Base-by-base conservation (phyloP, 352 stramenopile species). In the Elongisporangium prolatum region DNA sequence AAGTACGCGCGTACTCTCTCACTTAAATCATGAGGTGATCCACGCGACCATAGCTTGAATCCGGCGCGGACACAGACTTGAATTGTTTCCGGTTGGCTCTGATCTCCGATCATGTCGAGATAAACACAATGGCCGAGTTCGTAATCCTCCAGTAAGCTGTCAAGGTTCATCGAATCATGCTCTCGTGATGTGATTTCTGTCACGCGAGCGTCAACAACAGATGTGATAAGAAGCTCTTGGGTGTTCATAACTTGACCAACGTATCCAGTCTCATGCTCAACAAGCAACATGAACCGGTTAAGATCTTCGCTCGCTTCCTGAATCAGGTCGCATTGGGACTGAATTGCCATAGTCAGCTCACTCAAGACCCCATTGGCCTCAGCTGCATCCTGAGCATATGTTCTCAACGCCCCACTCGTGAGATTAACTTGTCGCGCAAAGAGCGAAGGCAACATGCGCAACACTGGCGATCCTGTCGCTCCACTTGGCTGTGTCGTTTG, bases 261-360 rank as follows among this genome's bases (percentile, higher is more conserved):
- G 18, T 67, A 67, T 3, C 56, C 61, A 13, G 14, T n/a, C 49
- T 54, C 56, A 22, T 67, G 61, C 51, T 67, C 61, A 11, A 64
- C 21, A 17, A 60, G 4, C 4, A 67, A 22, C 8, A 58, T 40
- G 28, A 40, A 40, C 28, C 14, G 28, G 8, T 40, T n/a, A 20
- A 67, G 49, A 8, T 22, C 25, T 2, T 17, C 25, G 18, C 24
- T 21, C 4, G 7, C 60, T 28, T 59, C n/a, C 2, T 53, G 34
- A 50, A 53, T 18, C 16, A 20, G 37, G 0, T 40, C 20, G 28
- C 4, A 9, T 9, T 10, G 17, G 13, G 24, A 52, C 28, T 67
- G 61, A 1, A 67, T 20, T 10, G 49, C 61, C 18, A 21, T 20
- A 13, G 61, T 56, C 16, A 67, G 48, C 14, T 38, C 24, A 7